These are phyloP conservation scores for Luffa acutangula DNA, from an alignment of 306 rosid genomes.

Conservation along the genomic window DNA sequence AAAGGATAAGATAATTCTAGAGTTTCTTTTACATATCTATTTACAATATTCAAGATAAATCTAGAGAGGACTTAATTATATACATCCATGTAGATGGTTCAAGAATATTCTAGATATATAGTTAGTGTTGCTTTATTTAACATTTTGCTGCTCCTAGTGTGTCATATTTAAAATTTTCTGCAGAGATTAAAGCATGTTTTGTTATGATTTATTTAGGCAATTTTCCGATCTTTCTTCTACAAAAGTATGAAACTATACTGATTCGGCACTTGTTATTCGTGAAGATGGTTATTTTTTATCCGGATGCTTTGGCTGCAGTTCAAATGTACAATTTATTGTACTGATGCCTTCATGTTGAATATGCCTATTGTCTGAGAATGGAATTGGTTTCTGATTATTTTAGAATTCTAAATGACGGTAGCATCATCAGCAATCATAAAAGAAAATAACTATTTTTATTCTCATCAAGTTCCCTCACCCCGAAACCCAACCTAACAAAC, in stretches of 20 bases:
- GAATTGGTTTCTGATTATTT: background rate
- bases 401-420: background rate
- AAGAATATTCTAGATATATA: too few species aligned
- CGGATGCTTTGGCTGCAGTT: background rate
- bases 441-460: background rate
- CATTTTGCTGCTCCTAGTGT: background rate
- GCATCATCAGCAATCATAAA: background rate
- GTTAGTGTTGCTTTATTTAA: too few species aligned
- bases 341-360: background rate
- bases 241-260: background rate
- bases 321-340: background rate
- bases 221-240: background rate
- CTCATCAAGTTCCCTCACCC: background rate
- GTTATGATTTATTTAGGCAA: background rate
- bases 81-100: too few species aligned
- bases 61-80: too few species aligned
- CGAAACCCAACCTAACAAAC: background rate
- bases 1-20: too few species aligned
- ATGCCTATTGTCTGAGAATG: background rate
- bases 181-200: background rate
- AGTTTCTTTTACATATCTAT: too few species aligned
- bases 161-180: background rate
- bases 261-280: background rate
- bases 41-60: too few species aligned
- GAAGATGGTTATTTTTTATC: background rate